Evolutionary conservation across 495 filamentous ascomycete species (phyloP).

Genomic region (Podospora conica): DNA sequence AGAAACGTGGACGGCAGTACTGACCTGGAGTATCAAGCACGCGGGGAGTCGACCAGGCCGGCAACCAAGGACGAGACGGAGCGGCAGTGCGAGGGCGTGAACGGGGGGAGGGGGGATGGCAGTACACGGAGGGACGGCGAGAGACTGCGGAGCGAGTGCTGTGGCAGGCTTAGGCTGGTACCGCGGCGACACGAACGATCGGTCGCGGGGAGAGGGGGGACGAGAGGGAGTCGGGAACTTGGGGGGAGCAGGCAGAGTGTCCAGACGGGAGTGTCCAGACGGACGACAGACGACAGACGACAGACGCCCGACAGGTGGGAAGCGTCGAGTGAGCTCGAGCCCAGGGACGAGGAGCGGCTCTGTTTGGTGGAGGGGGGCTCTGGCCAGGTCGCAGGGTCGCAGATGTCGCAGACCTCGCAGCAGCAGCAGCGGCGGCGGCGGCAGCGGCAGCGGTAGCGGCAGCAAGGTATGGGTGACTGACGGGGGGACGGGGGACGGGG

Average conservation of each 20-base stretch:
- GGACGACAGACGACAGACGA: neutral
- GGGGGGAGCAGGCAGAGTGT: conserved; percentile 1
- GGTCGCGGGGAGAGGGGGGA: neutral
- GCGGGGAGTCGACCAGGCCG: neutral
- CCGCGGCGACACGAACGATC: neutral
- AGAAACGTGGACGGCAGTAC: conserved; percentile 11
- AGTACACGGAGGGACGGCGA: neutral
- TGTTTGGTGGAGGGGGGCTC: conserved; percentile 25
- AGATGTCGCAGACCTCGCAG: conserved; percentile 13
- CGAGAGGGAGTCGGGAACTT: neutral
- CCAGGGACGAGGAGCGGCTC: conserved; percentile 15
- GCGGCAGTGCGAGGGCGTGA: conserved; percentile 6
- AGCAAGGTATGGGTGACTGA: too few relatives aligned
- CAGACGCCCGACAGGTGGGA: neutral
- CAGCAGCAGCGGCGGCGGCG: conserved; percentile 10
- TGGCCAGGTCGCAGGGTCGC: conserved; percentile 11
- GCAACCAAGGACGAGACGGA: conserved; percentile 5
- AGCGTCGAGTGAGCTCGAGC: conserved; percentile 16
- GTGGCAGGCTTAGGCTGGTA: neutral
- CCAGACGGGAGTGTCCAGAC: neutral
- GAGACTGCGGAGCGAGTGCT: conserved; percentile 7
- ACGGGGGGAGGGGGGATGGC: neutral
- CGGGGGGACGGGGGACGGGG: conserved; percentile 2
- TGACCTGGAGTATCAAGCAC: conserved; percentile 14
- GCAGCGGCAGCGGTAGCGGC: conserved; percentile 7